Percentiles rank a stretch among this genome's conserved stretches.
Evolutionary conservation across 257 asterid genomes (phyloP).

Genomic region (Euphrasia confusa): DNA sequence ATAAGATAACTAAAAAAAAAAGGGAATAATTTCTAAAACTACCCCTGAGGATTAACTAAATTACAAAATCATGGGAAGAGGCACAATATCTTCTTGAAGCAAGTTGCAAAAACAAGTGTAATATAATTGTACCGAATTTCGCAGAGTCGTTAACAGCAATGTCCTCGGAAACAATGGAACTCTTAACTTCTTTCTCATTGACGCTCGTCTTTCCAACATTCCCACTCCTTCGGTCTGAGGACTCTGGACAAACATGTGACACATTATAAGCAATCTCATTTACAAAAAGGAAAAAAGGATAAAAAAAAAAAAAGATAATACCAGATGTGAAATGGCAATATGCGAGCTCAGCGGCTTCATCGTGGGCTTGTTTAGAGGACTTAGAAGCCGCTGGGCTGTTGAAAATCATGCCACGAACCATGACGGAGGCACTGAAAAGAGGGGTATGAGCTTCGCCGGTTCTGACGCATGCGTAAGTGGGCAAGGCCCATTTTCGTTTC

Average conservation of each 20-base stretch:
- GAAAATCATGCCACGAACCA: constrained; percentile 36
- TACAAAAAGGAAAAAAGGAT: neutral
- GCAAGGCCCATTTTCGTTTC: constrained; percentile 37
- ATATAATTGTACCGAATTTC: neutral
- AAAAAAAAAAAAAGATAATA: neutral
- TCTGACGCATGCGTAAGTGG: constrained; percentile 35
- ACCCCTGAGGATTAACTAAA: too few relatives aligned
- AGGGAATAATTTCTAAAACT: neutral
- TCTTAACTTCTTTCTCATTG: constrained; percentile 18
- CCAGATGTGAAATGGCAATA: constrained; percentile 45
- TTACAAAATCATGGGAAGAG: too few relatives aligned
- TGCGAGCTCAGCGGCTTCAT: constrained; percentile 44
- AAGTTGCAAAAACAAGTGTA: neutral
- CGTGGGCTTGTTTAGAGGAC: constrained; percentile 42
- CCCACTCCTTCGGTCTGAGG: constrained; percentile 9
- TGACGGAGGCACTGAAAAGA: constrained; percentile 44
- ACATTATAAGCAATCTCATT: neutral
- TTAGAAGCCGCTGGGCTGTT: constrained; percentile 27
- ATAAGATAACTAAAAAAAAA: neutral
- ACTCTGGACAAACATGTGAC: constrained; percentile 1
- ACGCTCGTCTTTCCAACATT: neutral
- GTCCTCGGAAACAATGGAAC: constrained; percentile 15
- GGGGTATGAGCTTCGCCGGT: constrained; percentile 47
- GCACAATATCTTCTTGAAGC: too few relatives aligned
- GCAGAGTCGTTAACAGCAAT: constrained; percentile 19